Base-by-base conservation (phyloP, 2,329 filamentous ascomycete genomes). In the Claviceps arundinis region DNA sequence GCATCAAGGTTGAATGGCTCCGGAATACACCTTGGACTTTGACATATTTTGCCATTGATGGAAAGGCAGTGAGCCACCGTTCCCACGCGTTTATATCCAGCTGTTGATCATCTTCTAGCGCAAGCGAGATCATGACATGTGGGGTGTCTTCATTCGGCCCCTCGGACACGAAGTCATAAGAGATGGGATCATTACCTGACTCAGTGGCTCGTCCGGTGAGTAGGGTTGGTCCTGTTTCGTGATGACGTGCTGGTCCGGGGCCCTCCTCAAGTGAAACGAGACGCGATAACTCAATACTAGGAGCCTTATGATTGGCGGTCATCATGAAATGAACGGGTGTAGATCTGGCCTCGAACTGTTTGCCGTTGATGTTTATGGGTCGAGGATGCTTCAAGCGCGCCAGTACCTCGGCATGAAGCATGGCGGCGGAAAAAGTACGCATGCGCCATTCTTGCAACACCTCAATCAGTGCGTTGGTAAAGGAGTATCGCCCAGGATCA, bases 241-340 rank as follows among this genome's bases (percentile, higher is more conserved):
- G 48, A 22, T 59, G 57, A 5, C 58, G 11, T 37, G 46, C 30
- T 47, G 46, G 3, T 9, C 13, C 34, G 13, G 59, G 7, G 59
- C 59, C 56, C 37, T 58, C 55, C 22, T 65, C 62, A 37, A 52
- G 53, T n/a, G 58, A 56, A 1, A 57, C 52, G 42, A 61, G 62
- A 24, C 71, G 68, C 5, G 71, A 71, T 38, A 81, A 63, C 59
- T 81, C 77, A 44, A 81, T 81, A 52, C 77, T 80, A 0, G 76
- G 75, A 1, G 75, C 76, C 53, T 70, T 76, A 59, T 80, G 77
- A 53, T 81, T 79, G 17, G 75, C 70, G 2, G 78, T 81, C 76
- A 80, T 80, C 75, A 81, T 81, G 58, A 80, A 80, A 57, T 81
- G 78, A 4, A 81, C 76, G 0, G 78, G 77, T 0, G 78, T 81